Conservation (phyloP, 805 yeast species). For the Yarrowia sp. region DNA sequence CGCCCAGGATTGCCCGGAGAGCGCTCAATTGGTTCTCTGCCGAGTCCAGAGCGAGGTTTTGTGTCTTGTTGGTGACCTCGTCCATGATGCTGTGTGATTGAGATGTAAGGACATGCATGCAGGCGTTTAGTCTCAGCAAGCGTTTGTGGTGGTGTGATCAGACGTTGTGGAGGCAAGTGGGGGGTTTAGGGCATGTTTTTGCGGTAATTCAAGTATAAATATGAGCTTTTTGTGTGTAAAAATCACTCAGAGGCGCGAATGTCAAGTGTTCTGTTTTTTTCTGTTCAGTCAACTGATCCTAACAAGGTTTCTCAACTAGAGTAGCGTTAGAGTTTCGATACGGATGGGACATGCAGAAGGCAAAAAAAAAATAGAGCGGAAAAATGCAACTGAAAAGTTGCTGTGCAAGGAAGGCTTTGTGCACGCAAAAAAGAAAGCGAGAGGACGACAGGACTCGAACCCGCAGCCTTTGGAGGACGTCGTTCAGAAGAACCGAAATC, state of each 20-base stretch:
- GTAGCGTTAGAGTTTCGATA: neutral
- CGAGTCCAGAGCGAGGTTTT: neutral
- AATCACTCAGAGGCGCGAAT: neutral
- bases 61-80: neutral
- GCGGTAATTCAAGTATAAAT: too few relatives aligned
- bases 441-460: constrained; percentile 27
- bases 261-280: too few relatives aligned
- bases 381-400: too few relatives aligned
- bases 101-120: neutral
- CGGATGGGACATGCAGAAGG: constrained; percentile 8
- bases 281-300: neutral
- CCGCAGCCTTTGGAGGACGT: constrained; percentile 28
- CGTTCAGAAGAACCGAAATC: constrained; percentile 26
- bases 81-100: neutral
- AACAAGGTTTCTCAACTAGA: neutral
- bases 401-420: neutral
- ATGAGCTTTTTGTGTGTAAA: neutral
- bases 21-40: constrained; percentile 3
- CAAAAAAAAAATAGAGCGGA: neutral
- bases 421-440: neutral
- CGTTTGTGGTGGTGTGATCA: too few relatives aligned
- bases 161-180: too few relatives aligned
- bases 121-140: neutral
- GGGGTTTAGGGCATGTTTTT: too few relatives aligned
- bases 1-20: neutral